phyloP scores from a whole-genome alignment of 768 basidiomycete species.

The Jaapia argillacea region DNA sequence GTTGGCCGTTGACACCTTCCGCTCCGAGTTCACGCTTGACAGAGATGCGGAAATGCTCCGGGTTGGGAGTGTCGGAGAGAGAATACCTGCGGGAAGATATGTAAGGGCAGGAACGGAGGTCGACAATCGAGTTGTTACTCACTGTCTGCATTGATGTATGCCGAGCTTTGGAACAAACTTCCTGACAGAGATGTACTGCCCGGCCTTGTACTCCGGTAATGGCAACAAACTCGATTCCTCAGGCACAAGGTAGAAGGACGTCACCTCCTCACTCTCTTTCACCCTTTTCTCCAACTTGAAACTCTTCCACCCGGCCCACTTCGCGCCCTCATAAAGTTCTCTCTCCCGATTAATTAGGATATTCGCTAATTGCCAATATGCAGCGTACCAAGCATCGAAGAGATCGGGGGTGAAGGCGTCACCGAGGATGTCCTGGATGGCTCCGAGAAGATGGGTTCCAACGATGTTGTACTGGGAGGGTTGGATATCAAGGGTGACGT shows the following conservation, averaged over 20 bases:
- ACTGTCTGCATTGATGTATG: slow-evolving; percentile 12
- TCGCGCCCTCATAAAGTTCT: slow-evolving; percentile 11
- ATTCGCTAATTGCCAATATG: slow-evolving; percentile 16
- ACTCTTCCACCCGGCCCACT: slow-evolving; percentile 13
- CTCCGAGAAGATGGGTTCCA: slow-evolving; percentile 11
- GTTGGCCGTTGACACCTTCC: slow-evolving; percentile 5
- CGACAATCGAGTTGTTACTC: not conserved
- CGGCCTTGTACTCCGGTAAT: slow-evolving; percentile 9
- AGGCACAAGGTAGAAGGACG: slow-evolving; percentile 14
- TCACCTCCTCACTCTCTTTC: slow-evolving; percentile 13
- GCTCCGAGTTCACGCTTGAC: slow-evolving; percentile 15
- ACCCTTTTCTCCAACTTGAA: slow-evolving; percentile 12
- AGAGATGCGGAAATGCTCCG: slow-evolving; percentile 14
- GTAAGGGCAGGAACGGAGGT: not conserved
- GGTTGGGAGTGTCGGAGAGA: slow-evolving; percentile 12
- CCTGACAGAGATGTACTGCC: slow-evolving; percentile 15
- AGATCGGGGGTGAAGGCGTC: slow-evolving; percentile 12
- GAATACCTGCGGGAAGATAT: slow-evolving; percentile 9
- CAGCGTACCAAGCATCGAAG: slow-evolving; percentile 14
- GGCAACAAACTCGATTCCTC: no score
- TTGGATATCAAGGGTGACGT: slow-evolving; percentile 15
- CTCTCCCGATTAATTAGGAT: slow-evolving; percentile 14
- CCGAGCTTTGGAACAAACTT: slow-evolving; percentile 12
- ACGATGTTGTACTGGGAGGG: slow-evolving; percentile 15
- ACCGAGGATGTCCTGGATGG: slow-evolving; percentile 13